Conservation (phyloP, 352 stramenopile genomes). For the Phytophthora rubi region DNA sequence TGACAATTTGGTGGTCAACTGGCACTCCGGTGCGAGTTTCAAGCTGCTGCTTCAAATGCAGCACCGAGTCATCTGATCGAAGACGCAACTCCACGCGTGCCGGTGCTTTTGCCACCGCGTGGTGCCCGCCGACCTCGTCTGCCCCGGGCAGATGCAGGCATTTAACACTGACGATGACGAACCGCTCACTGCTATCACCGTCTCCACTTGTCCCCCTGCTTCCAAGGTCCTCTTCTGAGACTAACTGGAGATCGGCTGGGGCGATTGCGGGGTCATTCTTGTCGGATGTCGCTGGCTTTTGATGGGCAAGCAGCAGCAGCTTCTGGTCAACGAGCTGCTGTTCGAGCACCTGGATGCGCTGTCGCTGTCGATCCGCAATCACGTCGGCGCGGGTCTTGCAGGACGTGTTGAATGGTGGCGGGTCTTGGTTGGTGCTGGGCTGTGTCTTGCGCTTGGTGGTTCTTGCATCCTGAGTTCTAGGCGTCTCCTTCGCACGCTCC, state of each 20-base stretch:
- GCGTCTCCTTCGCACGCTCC: conserved; percentile 8
- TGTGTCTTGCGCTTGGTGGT: conserved; percentile 3
- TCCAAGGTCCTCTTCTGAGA: conserved; percentile 9
- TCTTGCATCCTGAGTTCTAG: conserved; percentile 6
- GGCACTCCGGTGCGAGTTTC: conserved; percentile 23
- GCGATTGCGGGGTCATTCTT: conserved; percentile 14
- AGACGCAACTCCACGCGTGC: conserved; percentile 33
- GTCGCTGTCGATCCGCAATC: conserved; percentile 47
- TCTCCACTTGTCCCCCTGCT: conserved; percentile 1
- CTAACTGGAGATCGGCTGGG: conserved; percentile 23
- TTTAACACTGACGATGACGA: conserved; percentile 34
- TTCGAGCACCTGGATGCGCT: conserved; percentile 64
- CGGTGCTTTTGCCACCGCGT: conserved; percentile 1
- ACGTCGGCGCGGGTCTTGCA: conserved; percentile 28
- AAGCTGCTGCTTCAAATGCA: conserved; percentile 40
- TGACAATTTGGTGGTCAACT: conserved; percentile 41
- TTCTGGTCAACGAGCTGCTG: conserved; percentile 75
- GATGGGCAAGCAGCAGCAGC: conserved; percentile 42
- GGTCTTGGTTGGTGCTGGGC: neutral
- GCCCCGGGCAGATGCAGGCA: conserved; percentile 20
- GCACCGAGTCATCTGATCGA: conserved; percentile 26
- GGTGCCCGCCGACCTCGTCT: conserved; percentile 14
- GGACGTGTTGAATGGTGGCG: conserved; percentile 10
- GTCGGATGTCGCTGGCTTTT: conserved; percentile 4
- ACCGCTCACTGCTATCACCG: neutral